Percentiles rank a stretch among this genome's conserved stretches.
These are phyloP conservation scores for Zopfochytrium polystomum DNA, from an alignment of 371 early-diverging fungal species.

Conservation along the genomic window DNA sequence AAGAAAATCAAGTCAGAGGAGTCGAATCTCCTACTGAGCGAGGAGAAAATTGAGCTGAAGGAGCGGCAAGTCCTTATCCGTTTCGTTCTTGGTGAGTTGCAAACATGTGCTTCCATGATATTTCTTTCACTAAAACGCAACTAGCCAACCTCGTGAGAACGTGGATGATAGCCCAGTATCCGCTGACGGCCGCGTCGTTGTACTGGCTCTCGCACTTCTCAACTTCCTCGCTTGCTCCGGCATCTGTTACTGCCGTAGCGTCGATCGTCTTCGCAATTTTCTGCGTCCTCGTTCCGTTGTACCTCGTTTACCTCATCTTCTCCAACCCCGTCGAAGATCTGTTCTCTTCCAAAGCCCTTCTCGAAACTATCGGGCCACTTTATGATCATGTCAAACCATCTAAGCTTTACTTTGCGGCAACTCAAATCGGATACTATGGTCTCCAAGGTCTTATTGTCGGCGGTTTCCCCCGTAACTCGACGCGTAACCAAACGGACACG, in stretches of 20 bases:
- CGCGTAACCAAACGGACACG: not conserved
- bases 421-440: slow-evolving; percentile 8
- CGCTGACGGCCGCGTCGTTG: slow-evolving; percentile 7
- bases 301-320: not conserved
- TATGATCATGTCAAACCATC: slow-evolving; percentile 7
- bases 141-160: slow-evolving; percentile 16
- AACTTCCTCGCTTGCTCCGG: not conserved
- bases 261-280: slow-evolving; percentile 1
- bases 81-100: slow-evolving; percentile 13
- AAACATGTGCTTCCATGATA: not conserved
- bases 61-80: slow-evolving; percentile 2
- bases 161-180: slow-evolving; percentile 16
- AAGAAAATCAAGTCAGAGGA: slow-evolving; percentile 7
- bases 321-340: slow-evolving; percentile 6
- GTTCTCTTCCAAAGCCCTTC: not conserved
- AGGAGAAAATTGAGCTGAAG: not conserved
- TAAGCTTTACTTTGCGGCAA: slow-evolving; percentile 1
- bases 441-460: slow-evolving; percentile 12
- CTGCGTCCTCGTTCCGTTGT: slow-evolving; percentile 8
- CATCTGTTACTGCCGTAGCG: slow-evolving; percentile 11
- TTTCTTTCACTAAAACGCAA: too few species aligned
- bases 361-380: slow-evolving; percentile 16
- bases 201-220: slow-evolving; percentile 20
- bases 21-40: not conserved
- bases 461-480: slow-evolving; percentile 1